Conservation (phyloP, 2,329 filamentous ascomycete species). For the Lithohypha guttulata region DNA sequence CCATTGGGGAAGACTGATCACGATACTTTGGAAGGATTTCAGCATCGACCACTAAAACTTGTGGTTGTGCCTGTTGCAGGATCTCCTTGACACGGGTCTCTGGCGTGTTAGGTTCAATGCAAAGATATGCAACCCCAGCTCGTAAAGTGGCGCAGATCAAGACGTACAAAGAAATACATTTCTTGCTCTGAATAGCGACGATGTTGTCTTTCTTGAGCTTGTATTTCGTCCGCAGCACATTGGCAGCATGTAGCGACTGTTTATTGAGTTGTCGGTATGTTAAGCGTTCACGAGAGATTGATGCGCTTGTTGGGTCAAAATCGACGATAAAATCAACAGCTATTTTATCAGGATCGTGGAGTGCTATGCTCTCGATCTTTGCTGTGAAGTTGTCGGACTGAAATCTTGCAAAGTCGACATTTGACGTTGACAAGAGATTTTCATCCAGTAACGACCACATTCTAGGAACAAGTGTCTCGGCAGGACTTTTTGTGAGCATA, state of each 20-base stretch:
- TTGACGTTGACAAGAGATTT: slow-evolving; percentile 41
- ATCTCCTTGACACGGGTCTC: slow-evolving; percentile 50
- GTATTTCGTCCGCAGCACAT: slow-evolving; percentile 40
- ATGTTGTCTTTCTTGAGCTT: slow-evolving; percentile 42
- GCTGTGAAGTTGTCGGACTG: slow-evolving; percentile 37
- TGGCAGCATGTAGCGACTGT: slow-evolving; percentile 54
- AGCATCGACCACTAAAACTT: slow-evolving; percentile 9
- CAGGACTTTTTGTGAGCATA: slow-evolving; percentile 31
- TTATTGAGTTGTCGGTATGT: slow-evolving; percentile 57
- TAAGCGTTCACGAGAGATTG: slow-evolving; percentile 33
- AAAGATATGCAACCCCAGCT: slow-evolving; percentile 67
- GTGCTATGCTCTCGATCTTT: slow-evolving; percentile 46
- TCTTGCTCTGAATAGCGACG: slow-evolving; percentile 67
- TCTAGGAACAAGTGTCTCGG: slow-evolving; percentile 25
- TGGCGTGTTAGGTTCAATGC: slow-evolving; percentile 63
- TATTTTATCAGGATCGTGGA: slow-evolving; percentile 38
- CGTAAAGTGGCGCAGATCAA: slow-evolving; percentile 66
- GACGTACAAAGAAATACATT: slow-evolving; percentile 61
- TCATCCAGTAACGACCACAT: slow-evolving; percentile 12
- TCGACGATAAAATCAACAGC: slow-evolving; percentile 56
- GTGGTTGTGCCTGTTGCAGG: slow-evolving; percentile 44
- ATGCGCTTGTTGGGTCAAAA: slow-evolving; percentile 29
- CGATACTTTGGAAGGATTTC: neutral
- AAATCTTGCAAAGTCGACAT: slow-evolving; percentile 29
- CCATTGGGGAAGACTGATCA: neutral